Percentiles rank a stretch among this genome's conserved stretches.
Conservation (phyloP, 1,284 basidiomycete genomes). For the Vanrija humicola region DNA sequence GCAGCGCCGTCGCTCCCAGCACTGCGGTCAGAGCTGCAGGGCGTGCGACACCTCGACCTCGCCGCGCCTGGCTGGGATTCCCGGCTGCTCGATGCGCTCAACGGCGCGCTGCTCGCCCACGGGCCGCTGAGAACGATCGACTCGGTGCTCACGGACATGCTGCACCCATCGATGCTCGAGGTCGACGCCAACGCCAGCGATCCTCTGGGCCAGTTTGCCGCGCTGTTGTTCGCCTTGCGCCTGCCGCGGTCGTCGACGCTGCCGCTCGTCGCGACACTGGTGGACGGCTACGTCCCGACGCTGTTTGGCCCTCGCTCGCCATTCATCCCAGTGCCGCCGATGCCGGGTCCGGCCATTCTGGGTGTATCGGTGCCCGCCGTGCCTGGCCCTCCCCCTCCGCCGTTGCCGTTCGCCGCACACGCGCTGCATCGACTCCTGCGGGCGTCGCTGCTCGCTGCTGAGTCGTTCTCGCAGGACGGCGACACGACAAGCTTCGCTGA, state of each 20-base stretch:
- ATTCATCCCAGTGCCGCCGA: slow-evolving; percentile 1
- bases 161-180: slow-evolving; percentile 11
- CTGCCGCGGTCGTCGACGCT: slow-evolving; percentile 3
- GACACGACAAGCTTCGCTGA: slow-evolving; percentile 3
- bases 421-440: slow-evolving; percentile 10
- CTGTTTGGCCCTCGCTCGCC: slow-evolving; percentile 12
- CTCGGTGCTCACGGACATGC: slow-evolving; percentile 10
- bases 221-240: slow-evolving; percentile 5
- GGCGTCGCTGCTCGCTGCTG: slow-evolving; percentile 1
- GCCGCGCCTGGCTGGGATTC: slow-evolving; percentile 16
- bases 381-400: slow-evolving; percentile 1
- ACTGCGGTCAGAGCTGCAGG: slow-evolving; percentile 18
- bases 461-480: slow-evolving; percentile 1
- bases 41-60: slow-evolving; percentile 20
- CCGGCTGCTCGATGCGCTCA: slow-evolving; percentile 12
- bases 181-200: background rate
- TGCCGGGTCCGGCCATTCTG: background rate
- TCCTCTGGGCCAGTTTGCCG: slow-evolving; percentile 9
- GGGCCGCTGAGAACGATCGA: slow-evolving; percentile 14
- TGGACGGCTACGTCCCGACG: slow-evolving; percentile 10
- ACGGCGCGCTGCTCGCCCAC: slow-evolving; percentile 5
- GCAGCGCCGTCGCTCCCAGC: background rate
- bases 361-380: background rate
- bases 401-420: slow-evolving; percentile 8
- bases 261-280: slow-evolving; percentile 6